Percentiles rank a stretch among this genome's conserved stretches.
These are phyloP conservation scores for Epichloe coenophiala DNA, from an alignment of 2,329 filamentous ascomycete genomes.

Conservation along the genomic window DNA sequence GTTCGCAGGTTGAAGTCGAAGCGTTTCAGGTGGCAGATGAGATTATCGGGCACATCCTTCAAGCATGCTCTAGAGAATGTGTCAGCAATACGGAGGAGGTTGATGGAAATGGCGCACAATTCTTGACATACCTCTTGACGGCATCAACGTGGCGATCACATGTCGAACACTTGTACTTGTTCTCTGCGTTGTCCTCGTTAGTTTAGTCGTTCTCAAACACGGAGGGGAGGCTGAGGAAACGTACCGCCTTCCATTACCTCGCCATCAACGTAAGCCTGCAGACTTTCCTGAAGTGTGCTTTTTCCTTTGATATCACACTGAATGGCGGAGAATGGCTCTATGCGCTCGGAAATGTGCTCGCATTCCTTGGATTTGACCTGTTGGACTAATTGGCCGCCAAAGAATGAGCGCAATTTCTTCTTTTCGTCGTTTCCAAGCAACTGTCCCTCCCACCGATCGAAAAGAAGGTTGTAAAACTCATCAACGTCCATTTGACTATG, in stretches of 20 bases:
- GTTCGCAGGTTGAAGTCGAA: slow-evolving; percentile 72
- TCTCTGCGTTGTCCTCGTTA: slow-evolving; percentile 42
- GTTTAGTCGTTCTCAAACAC: background rate
- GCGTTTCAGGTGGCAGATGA: slow-evolving; percentile 89
- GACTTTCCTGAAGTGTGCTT: slow-evolving; percentile 65
- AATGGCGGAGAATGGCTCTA: slow-evolving; percentile 86
- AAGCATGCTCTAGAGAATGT: slow-evolving; percentile 56
- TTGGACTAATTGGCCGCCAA: slow-evolving; percentile 81
- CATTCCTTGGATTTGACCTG: slow-evolving; percentile 95
- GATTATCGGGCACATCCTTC: slow-evolving; percentile 81
- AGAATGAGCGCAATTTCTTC: slow-evolving; percentile 65
- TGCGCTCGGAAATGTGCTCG: slow-evolving; percentile 76
- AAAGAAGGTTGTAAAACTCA: slow-evolving; percentile 89
- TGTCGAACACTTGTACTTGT: slow-evolving; percentile 93
- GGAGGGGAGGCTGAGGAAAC: slow-evolving; percentile 8
- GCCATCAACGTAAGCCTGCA: slow-evolving; percentile 90
- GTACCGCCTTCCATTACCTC: slow-evolving; percentile 85
- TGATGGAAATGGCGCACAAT: background rate
- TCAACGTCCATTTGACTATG: slow-evolving; percentile 95
- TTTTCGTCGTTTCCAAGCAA: slow-evolving; percentile 56
- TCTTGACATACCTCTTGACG: slow-evolving; percentile 55
- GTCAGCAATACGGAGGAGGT: slow-evolving; percentile 5
- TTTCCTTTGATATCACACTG: slow-evolving; percentile 97
- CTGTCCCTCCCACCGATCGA: slow-evolving; percentile 81
- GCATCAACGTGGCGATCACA: slow-evolving; percentile 86